Base-by-base conservation (phyloP, 1,284 basidiomycete genomes). In the Stygiomarasmius scandens region DNA sequence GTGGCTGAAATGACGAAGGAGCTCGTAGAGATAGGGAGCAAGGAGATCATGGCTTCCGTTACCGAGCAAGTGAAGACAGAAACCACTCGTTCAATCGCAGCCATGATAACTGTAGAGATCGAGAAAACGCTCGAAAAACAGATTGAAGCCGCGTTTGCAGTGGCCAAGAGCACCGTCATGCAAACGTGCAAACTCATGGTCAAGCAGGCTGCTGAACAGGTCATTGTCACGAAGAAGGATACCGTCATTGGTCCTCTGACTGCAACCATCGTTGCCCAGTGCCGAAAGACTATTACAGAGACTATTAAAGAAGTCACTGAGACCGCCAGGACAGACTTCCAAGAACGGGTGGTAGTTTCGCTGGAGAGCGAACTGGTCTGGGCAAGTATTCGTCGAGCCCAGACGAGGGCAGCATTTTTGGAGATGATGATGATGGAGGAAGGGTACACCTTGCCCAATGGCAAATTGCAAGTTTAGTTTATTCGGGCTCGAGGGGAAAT, bases 291-390 rank as follows among this genome's bases (percentile, higher is more conserved):
- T n/a, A 24, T 55, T 19, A 8, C 32, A n/a, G 8, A 36, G 9
- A 34, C 47, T 20, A 8, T 55, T 12, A 38, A n/a, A 27, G 54
- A 49, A 34, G 48, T 55, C 46, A 49, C 27, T 23, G 54, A 25
- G 6, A 36, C 54, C 16, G 54, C 54, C 20, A 55, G 48, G 22
- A 46, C 16, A 12, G 25, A 49, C 14, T 55, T 55, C 54, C 54
- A 55, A 20, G 54, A 55, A 22, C 19, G 54, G 20, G 54, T 36
- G 46, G 54, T 49, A 34, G 49, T 55, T 49, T 41, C 49, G 47
- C 34, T 55, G 46, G 54, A 55, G 54, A 25, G 54, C 34, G 54
- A 48, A 22, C 27, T 55, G 24, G 38, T 43, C 22, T 19, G n/a
- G 12, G 54, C 46, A 14, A 27, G 36, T 48, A 12, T 49, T 14